These are phyloP conservation scores for Suillus sp. DNA, from an alignment of 768 basidiomycete genomes.

Conservation along the genomic window DNA sequence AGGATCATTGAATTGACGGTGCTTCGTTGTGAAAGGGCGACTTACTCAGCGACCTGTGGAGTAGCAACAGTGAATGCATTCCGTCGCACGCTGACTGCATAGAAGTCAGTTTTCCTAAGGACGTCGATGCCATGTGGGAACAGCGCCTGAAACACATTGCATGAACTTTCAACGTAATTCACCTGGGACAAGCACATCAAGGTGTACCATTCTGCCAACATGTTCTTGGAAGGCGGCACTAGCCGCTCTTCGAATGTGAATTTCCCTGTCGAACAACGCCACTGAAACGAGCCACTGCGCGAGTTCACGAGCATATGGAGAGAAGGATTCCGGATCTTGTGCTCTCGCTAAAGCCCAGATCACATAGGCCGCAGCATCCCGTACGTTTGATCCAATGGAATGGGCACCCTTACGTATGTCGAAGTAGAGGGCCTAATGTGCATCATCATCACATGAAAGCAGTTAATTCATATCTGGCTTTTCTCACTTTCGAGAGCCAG, in stretches of 20 bases:
- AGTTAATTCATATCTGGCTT: conserved; percentile 12
- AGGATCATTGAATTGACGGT: conserved; percentile 11
- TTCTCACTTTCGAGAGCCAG: conserved; percentile 77
- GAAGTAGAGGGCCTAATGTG: conserved; percentile 79
- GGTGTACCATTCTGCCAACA: conserved; percentile 84
- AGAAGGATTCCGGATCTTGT: conserved; percentile 58
- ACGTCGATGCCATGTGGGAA: conserved; percentile 96
- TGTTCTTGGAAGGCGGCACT: conserved; percentile 98
- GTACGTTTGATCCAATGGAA: conserved; percentile 91
- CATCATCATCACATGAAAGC: conserved; percentile 16
- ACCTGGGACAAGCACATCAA: conserved; percentile 10
- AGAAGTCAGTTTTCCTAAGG: conserved; percentile 90
- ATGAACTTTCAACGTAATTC: conserved; percentile 18
- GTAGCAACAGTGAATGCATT: conserved; percentile 87
- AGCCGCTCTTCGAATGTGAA: conserved; percentile 91
- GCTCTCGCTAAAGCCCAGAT: conserved; percentile 92
- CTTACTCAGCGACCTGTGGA: conserved; percentile 84
- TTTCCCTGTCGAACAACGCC: conserved; percentile 89
- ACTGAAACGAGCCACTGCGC: conserved; percentile 76
- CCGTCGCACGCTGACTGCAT: conserved; percentile 82
- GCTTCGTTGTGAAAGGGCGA: conserved; percentile 23
- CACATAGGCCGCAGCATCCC: conserved; percentile 93
- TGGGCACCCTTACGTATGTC: conserved; percentile 91
- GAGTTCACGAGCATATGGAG: conserved; percentile 62
- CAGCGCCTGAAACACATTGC: conserved; percentile 56